Base-by-base conservation (phyloP, 202 grass and related monocot genomes). In the Miscanthus sacchariflorus region DNA sequence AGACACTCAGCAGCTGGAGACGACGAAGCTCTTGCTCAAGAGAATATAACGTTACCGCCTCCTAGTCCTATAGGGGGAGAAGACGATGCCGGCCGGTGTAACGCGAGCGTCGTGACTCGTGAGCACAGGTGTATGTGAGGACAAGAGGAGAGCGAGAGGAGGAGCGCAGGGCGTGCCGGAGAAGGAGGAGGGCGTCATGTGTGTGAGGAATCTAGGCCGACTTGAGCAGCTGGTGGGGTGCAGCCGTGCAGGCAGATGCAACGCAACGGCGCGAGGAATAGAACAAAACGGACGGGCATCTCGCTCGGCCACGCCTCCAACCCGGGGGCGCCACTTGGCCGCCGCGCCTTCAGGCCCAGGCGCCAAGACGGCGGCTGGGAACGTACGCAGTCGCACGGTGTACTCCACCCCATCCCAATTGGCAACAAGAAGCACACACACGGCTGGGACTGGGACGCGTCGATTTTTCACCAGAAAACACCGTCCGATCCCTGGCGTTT, bases 151-250 rank as follows among this genome's bases (percentile, higher is more conserved):
- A 15, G 48, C 14, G 69, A 14, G 63, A 36, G 27, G 63, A 36
- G 27, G n/a, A 30, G 87, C 80, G 87, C 68, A 75, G 71, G 64
- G 25, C 61, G 81, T 92, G 89, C 83, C 87, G 82, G 44, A 74
- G 80, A n/a, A 61, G 50, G 2, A 54, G 49, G 69, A 54, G 52
- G 58, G 88, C 83, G 70, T 85, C 83, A 86, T 91, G 81, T 85
- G 81, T 39, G 40, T 8, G 56, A 43, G 90, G 93, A 90, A 95
- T 95, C 90, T 92, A 54, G 65, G 84, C 79, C 84, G 74, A 77
- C 75, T 90, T 90, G 87, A 67, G 68, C 84, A 49, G 48, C 27
- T 10, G 17, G 73, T 12, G 25, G 27, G 70, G 67, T 82, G 88
- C 77, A 78, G 48, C 45, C 45, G 46, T 52, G 49, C 49, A 52